Base-by-base conservation (phyloP, 768 basidiomycete species). In the Amylocystis lapponica region DNA sequence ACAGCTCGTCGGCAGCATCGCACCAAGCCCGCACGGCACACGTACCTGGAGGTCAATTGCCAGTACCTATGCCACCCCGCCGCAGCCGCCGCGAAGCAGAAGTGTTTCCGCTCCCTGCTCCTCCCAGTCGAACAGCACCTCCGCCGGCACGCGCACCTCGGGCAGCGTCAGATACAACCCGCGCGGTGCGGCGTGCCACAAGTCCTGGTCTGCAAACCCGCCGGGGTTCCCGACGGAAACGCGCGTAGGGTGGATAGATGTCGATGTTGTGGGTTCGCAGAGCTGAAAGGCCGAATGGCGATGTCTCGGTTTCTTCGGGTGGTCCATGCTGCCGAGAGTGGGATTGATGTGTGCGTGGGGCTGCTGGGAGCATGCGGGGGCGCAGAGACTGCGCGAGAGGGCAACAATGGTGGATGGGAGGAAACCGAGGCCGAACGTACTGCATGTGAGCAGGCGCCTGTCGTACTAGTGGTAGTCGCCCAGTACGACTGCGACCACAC, bases 381-480 rank as follows among this genome's bases (percentile, higher is more conserved):
- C n/a, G n/a, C n/a, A n/a, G n/a, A n/a, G n/a, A n/a, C n/a, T n/a
- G n/a, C n/a, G n/a, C n/a, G n/a, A n/a, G n/a, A n/a, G n/a, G n/a
- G 14, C 32, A n/a, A n/a, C n/a, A n/a, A n/a, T 79, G 3, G 92
- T 92, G 2, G 96, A 70, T 1, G 94, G 94, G 27, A 96, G 69
- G 2, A 91, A 91, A 9, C 94, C 93, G 23, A 66, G 60, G 17
- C 83, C 84, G 62, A 80, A 85, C 20, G 61, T 51, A 13, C 90
- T 90, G 89, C 88, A 94, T 10, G 92, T 87, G 16, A 84, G 66
- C 20, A 92, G 67, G 56, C 81, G 75, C 13, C 94, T 94, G 19
- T 70, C 62, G 27, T 80, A 86, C 56, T 73, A 81, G 66, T 98
- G 95, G 61, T 94, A 96, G 63, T 98, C 95, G 5, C 95, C 95